phyloP scores from a whole-genome alignment of 2,329 filamentous ascomycete species.

The Drechmeria coniospora region DNA sequence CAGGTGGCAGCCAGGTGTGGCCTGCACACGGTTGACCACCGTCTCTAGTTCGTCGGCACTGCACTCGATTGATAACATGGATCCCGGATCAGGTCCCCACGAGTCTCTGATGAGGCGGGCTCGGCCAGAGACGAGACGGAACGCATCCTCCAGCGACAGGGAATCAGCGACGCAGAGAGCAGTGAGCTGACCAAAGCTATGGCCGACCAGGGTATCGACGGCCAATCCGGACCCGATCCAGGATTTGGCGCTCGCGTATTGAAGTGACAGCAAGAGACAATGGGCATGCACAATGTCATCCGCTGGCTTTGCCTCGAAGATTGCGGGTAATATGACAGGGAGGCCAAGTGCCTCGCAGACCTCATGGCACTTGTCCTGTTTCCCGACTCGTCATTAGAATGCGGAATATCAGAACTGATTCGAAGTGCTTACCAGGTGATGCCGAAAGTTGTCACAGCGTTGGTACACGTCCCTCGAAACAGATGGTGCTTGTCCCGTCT shows the following conservation, averaged over 20 bases:
- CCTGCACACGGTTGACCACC: background rate
- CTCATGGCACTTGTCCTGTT: constrained; percentile 19
- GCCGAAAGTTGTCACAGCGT: constrained; percentile 3
- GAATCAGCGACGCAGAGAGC: constrained; percentile 18
- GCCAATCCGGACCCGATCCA: constrained; percentile 6
- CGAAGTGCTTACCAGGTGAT: constrained; percentile 18
- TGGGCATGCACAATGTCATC: constrained; percentile 18
- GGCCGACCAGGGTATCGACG: constrained; percentile 11
- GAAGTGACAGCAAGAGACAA: constrained; percentile 10
- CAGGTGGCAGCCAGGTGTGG: background rate
- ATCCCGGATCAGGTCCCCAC: constrained; percentile 19
- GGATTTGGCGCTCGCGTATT: constrained; percentile 5
- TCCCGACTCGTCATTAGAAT: too few species aligned
- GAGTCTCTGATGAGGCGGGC: constrained; percentile 14
- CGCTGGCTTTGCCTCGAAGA: constrained; percentile 12
- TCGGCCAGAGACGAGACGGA: constrained; percentile 15
- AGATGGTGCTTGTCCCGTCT: background rate
- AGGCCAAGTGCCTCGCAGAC: constrained; percentile 11
- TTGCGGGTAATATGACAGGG: constrained; percentile 14
- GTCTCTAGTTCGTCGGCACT: background rate
- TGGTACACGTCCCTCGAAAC: background rate
- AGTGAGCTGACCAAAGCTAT: constrained; percentile 24
- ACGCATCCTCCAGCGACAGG: constrained; percentile 14
- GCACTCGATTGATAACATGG: constrained; percentile 16
- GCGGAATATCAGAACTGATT: too few species aligned